phyloP scores from a whole-genome alignment of 2,329 filamentous ascomycete genomes.

The Beauveria sp. region DNA sequence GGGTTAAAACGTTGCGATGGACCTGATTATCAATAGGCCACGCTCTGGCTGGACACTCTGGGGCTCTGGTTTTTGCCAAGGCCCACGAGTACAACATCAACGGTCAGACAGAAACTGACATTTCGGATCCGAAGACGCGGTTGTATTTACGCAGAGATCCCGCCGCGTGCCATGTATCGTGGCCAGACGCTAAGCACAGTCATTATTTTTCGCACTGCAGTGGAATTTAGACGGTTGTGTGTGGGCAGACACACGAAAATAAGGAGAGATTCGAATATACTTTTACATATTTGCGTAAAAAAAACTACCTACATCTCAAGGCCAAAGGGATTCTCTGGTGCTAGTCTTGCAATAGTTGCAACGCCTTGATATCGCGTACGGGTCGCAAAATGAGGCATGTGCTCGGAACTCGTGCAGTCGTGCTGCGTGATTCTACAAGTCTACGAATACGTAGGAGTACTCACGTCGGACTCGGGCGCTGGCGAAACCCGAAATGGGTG shows the following conservation, averaged over 20 bases:
- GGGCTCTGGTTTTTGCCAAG: conserved; percentile 51
- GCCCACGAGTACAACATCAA: conserved; percentile 33
- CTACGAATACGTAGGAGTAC: background rate
- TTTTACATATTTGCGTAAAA: too few relatives aligned
- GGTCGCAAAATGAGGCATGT: too few relatives aligned
- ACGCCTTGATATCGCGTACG: background rate
- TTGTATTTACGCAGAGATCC: conserved; percentile 8
- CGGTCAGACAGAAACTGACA: conserved; percentile 32
- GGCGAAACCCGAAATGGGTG: background rate
- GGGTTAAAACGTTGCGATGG: conserved; percentile 41
- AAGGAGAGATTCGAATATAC: too few relatives aligned
- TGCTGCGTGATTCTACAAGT: background rate
- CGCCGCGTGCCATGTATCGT: conserved; percentile 24
- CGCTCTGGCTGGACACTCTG: conserved; percentile 25
- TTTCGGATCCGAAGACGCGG: conserved; percentile 26
- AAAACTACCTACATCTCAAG: too few relatives aligned
- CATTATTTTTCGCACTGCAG: conserved; percentile 11
- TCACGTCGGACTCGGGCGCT: background rate
- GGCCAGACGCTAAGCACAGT: conserved; percentile 35
- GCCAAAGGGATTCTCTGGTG: too few relatives aligned
- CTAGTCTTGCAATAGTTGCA: background rate
- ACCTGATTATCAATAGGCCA: conserved; percentile 23
- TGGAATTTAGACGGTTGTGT: too few relatives aligned
- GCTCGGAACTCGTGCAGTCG: too few relatives aligned
- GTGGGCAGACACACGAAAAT: too few relatives aligned